These are phyloP conservation scores for Lodderomyces margitis DNA, from an alignment of 1,139 yeast species.

Conservation along the genomic window DNA sequence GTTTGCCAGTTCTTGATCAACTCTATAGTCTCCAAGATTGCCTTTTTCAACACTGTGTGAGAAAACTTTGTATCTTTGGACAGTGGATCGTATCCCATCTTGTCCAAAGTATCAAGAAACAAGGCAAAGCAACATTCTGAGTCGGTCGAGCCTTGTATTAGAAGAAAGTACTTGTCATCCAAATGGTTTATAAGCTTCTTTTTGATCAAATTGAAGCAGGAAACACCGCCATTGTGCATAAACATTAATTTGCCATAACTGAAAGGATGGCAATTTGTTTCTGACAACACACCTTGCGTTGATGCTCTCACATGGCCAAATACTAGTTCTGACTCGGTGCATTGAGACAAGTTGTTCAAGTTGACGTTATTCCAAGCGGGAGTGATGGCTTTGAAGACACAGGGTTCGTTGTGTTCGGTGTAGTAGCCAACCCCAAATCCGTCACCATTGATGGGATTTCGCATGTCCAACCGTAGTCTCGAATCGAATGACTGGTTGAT, in stretches of 20 bases:
- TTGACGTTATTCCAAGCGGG: conserved; percentile 98
- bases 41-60: conserved; percentile 61
- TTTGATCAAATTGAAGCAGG: conserved; percentile 72
- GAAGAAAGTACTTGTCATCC: conserved; percentile 74
- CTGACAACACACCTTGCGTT: conserved; percentile 89
- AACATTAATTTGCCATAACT: conserved; percentile 84
- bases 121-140: conserved; percentile 94
- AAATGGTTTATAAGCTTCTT: conserved; percentile 68
- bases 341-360: conserved; percentile 77
- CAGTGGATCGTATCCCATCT: conserved; percentile 72
- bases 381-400: conserved; percentile 85
- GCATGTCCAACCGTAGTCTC: conserved; percentile 78
- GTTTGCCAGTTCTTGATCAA: conserved; percentile 67
- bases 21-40: conserved; percentile 71
- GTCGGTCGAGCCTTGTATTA: conserved; percentile 91
- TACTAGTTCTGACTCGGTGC: conserved; percentile 79
- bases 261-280: conserved; percentile 95
- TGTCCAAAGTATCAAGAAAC: conserved; percentile 71
- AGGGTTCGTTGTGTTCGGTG: conserved; percentile 49
- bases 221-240: conserved; percentile 95
- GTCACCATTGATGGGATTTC: conserved; percentile 94
- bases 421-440: conserved; percentile 98
- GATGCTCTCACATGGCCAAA: conserved; percentile 97
- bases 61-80: conserved; percentile 34
- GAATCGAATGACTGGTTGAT: conserved; percentile 95